These are phyloP conservation scores for Claviceps purpurea DNA, from an alignment of 2,329 filamentous ascomycete species.

Conservation along the genomic window DNA sequence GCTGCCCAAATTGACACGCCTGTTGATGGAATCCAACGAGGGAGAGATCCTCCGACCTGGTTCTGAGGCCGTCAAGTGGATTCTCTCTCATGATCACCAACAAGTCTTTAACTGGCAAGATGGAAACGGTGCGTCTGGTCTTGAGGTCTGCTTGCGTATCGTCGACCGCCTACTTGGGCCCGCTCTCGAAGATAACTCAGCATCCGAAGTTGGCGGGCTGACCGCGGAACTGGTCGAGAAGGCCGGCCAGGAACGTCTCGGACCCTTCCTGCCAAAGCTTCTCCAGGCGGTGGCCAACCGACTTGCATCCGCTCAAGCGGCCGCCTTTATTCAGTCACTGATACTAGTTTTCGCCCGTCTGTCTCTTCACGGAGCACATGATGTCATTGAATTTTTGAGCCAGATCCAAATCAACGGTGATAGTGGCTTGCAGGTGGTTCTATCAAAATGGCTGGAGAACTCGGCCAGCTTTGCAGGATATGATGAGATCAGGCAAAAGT, in stretches of 20 bases:
- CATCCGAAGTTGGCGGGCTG: slow-evolving; percentile 88
- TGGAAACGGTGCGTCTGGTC: slow-evolving; percentile 62
- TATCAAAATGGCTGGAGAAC: slow-evolving; percentile 94
- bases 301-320: slow-evolving; percentile 67
- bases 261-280: slow-evolving; percentile 78
- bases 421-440: slow-evolving; percentile 76
- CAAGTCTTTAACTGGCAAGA: slow-evolving; percentile 85
- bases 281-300: slow-evolving; percentile 79
- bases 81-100: slow-evolving; percentile 77
- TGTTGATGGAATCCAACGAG: slow-evolving; percentile 74
- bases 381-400: slow-evolving; percentile 84
- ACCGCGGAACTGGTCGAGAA: slow-evolving; percentile 93
- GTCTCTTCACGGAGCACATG: slow-evolving; percentile 69
- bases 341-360: slow-evolving; percentile 91
- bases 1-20: slow-evolving; percentile 72
- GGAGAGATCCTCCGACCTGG: slow-evolving; percentile 79
- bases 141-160: slow-evolving; percentile 81
- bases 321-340: slow-evolving; percentile 86
- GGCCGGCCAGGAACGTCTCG: slow-evolving; percentile 79
- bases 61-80: slow-evolving; percentile 75
- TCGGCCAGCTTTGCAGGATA: slow-evolving; percentile 96
- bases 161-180: slow-evolving; percentile 82
- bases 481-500: slow-evolving; percentile 95
- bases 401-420: slow-evolving; percentile 67
- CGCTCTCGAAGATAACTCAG: slow-evolving; percentile 78